phyloP scores from a whole-genome alignment of 2,329 filamentous ascomycete genomes.

The Trichoderma citrinoviride region DNA sequence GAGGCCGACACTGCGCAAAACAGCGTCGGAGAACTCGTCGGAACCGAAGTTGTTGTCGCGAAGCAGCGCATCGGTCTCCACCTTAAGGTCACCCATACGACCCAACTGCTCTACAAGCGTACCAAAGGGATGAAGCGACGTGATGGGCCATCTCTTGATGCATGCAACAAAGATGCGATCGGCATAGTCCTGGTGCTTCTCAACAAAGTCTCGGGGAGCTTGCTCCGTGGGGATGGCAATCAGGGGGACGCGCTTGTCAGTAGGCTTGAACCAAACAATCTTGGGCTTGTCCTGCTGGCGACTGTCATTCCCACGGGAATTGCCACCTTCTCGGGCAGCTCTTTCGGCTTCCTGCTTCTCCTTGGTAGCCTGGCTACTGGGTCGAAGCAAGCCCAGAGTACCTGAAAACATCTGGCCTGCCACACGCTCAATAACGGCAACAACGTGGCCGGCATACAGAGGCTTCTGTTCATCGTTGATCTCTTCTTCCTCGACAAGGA shows the following conservation, averaged over 20 bases:
- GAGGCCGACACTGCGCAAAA: conserved; percentile 85
- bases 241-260: conserved; percentile 95
- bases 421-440: conserved; percentile 94
- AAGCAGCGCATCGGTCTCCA: conserved; percentile 94
- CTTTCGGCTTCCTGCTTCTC: conserved; percentile 99
- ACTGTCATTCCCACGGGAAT: conserved; percentile 69
- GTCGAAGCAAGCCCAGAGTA: conserved; percentile 87
- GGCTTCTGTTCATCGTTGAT: conserved; percentile 99
- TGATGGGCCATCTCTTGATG: conserved; percentile 99
- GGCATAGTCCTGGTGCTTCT: conserved; percentile 96
- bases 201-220: conserved; percentile 94
- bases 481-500: conserved; percentile 96
- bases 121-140: conserved; percentile 97
- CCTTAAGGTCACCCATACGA: conserved; percentile 94
- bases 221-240: conserved; percentile 99
- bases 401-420: conserved; percentile 99
- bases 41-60: conserved; percentile 98
- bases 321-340: conserved; percentile 78
- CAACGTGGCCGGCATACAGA: conserved; percentile 92
- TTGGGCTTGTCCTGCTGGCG: conserved; percentile 92
- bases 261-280: conserved; percentile 99
- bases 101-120: conserved; percentile 96
- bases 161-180: conserved; percentile 98
- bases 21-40: conserved; percentile 96
- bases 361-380: conserved; percentile 97